Conservation (phyloP, 495 filamentous ascomycete genomes). For the Aspergillus ellipticus region DNA sequence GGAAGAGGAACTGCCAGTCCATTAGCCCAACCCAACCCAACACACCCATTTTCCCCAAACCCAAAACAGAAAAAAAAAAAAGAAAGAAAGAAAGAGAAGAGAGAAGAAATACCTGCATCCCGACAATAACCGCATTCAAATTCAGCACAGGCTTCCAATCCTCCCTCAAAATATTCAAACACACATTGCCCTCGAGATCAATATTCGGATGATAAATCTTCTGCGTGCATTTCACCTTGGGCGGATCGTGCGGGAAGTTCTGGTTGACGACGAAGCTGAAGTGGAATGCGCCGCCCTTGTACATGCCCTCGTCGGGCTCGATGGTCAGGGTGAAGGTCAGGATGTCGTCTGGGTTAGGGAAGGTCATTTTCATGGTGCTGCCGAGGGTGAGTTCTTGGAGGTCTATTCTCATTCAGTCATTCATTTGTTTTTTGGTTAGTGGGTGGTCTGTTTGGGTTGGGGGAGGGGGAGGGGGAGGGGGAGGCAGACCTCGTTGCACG, state of each 20-base stretch:
- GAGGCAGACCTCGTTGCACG: constrained; percentile 81
- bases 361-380: constrained; percentile 85
- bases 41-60: background rate
- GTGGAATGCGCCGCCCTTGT: constrained; percentile 82
- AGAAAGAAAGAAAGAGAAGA: constrained; percentile 2
- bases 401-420: no score
- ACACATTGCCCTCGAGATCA: constrained; percentile 95
- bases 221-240: constrained; percentile 95
- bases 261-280: constrained; percentile 91
- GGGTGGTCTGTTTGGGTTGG: background rate
- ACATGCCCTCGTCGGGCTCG: constrained; percentile 97
- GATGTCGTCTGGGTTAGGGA: constrained; percentile 94
- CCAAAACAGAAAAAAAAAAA: constrained; percentile 3
- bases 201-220: constrained; percentile 99
- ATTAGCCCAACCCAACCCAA: no score
- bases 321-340: constrained; percentile 93
- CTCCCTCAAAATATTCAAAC: constrained; percentile 92
- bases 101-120: constrained; percentile 64
- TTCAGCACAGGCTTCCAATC: constrained; percentile 99
- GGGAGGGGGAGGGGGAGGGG: background rate
- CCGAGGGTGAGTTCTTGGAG: constrained; percentile 88
- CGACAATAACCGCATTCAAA: constrained; percentile 93
- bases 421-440: constrained; percentile 4
- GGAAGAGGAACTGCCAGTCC: constrained; percentile 96
- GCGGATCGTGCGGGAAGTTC: constrained; percentile 95